Evolutionary conservation across 108 stramenopile species (phyloP).

Genomic region (Aurantiochytrium sp.): DNA sequence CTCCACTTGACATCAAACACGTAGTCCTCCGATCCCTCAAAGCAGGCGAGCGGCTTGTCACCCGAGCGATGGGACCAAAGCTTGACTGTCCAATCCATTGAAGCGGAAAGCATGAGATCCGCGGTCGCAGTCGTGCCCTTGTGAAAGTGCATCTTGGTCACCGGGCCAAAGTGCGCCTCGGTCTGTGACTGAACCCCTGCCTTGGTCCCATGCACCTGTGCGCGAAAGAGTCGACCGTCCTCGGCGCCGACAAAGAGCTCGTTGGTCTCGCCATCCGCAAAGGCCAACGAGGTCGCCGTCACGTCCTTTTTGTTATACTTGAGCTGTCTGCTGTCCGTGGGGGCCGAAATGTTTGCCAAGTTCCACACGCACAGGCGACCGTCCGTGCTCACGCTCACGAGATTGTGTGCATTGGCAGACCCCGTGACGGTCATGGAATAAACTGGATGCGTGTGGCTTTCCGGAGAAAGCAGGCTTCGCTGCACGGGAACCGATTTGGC

Average conservation of each 20-base stretch:
- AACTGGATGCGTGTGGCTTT: slow-evolving; percentile 18
- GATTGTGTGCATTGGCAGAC: background rate
- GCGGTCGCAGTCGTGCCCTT: background rate
- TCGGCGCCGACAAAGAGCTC: background rate
- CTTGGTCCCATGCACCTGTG: background rate
- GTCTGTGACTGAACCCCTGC: background rate
- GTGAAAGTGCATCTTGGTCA: slow-evolving; percentile 15
- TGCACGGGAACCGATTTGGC: slow-evolving; percentile 23
- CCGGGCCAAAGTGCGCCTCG: slow-evolving; percentile 25
- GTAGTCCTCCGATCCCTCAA: slow-evolving; percentile 20
- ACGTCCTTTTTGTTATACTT: background rate
- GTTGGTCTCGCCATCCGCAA: background rate
- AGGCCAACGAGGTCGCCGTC: background rate
- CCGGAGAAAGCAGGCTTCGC: slow-evolving; percentile 15
- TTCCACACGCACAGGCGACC: slow-evolving; percentile 23
- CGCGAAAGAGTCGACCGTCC: background rate
- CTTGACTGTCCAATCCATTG: slow-evolving; percentile 36
- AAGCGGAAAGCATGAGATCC: slow-evolving; percentile 21
- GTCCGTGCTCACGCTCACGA: slow-evolving; percentile 18
- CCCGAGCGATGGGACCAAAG: slow-evolving; percentile 22
- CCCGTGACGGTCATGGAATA: slow-evolving; percentile 15
- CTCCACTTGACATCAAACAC: slow-evolving; percentile 28
- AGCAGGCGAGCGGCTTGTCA: background rate
- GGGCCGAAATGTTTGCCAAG: background rate
- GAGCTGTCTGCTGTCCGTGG: background rate